Evolutionary conservation across 75 land plant species (phyloP), one percentile per base, ranked within the genome.

Genomic region (Cupressus sempervirens): DNA sequence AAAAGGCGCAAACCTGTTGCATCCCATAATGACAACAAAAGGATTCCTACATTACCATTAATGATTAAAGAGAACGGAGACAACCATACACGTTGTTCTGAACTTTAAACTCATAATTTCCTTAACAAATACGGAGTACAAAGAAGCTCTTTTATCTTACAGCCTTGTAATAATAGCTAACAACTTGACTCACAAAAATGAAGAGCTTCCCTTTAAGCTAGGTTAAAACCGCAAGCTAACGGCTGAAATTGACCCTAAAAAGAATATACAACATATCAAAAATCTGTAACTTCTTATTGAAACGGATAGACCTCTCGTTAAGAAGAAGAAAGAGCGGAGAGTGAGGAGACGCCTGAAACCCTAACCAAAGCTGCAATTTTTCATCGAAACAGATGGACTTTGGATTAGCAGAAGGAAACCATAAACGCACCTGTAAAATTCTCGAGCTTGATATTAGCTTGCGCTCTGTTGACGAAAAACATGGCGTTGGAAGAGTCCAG

Each of bases 371-470:
- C 32, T n/a, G 29, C 34, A 10, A 75, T 9, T 75, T 34, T 5
- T 38, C 34, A 30, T 34, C 15, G 32, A 34, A 75, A 75, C 34
- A 12, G 40, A 34, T 75, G 20, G 15, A 16, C 9, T 38, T 13
- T 75, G 77, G 7, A 75, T 75, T 38, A 75, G 77, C 32, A 34
- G 7, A 34, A 34, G 40, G 40, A 0, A 34, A 11, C 4, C 4
- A 16, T 58, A n/a, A 30, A 8, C 30, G 20, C 35, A 93, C 94
- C 97, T 40, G 97, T 90, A 84, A 80, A 92, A 83, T 90, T 89
- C 35, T 85, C 35, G 86, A 92, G 92, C 86, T 95, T 95, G 84
- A 90, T 88, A 87, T 93, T 89, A 84, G 97, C 97, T 77, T 91
- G 93, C 65, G 97, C 94, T 32, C 95, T 92, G 43, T 88, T 91